phyloP scores from a whole-genome alignment of 129 eudicot genomes.

The Arctium lappa region DNA sequence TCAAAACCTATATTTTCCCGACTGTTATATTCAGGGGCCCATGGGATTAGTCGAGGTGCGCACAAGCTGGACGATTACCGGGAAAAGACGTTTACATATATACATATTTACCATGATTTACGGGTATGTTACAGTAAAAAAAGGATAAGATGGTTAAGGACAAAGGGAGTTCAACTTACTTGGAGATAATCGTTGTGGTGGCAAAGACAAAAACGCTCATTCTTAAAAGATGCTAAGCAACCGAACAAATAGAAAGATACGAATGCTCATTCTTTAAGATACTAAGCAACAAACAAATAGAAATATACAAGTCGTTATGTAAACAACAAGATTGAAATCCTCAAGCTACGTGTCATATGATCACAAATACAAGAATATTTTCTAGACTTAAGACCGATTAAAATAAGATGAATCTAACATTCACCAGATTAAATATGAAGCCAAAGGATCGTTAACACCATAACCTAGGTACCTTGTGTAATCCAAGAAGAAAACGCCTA shows the following conservation, averaged over 20 bases:
- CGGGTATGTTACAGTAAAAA: background rate
- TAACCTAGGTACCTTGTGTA: constrained; percentile 7
- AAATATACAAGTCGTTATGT: background rate
- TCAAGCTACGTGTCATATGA: background rate
- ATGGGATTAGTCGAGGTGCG: background rate
- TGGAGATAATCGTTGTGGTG: constrained; percentile 3
- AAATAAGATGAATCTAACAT: background rate
- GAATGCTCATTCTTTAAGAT: background rate
- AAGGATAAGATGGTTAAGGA: background rate
- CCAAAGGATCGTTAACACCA: constrained; percentile 6
- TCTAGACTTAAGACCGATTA: background rate
- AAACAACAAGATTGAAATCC: constrained; percentile 8
- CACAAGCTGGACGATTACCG: background rate
- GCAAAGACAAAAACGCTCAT: constrained; percentile 13
- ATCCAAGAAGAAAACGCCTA: constrained; percentile 1
- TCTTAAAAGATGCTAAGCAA: constrained; percentile 10
- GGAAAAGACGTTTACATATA: background rate
- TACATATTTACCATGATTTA: background rate
- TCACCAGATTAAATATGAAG: background rate
- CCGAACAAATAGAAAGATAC: constrained; percentile 9
- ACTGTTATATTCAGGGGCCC: background rate
- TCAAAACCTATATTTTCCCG: no score
- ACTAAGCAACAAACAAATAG: constrained; percentile 14
- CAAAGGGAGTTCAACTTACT: background rate
- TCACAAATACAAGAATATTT: constrained; percentile 10